A percentile compares a stretch with the other conserved stretches of the same genome.
Evolutionary conservation across 305 asterid genomes (phyloP).

Genomic region (Fraxinus albicans): DNA sequence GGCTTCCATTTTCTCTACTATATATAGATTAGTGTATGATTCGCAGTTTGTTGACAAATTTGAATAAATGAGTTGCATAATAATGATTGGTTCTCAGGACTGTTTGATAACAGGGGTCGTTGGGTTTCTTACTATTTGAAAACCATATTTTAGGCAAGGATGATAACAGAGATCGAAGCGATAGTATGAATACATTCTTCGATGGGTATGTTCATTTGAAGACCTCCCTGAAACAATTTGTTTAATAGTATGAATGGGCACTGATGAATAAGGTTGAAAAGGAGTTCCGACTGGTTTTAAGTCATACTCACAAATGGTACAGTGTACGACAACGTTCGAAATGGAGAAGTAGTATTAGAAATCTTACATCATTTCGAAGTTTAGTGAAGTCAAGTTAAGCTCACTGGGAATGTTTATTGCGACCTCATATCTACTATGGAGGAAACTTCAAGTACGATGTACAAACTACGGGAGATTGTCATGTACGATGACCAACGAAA

Average conservation of each 20-base stretch:
- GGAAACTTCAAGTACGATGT: too few species aligned
- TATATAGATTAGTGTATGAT: background rate
- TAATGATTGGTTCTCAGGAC: background rate
- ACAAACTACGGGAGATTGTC: background rate
- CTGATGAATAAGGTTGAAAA: background rate
- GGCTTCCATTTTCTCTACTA: background rate
- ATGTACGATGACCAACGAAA: background rate
- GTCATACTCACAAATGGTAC: background rate
- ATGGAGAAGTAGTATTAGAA: background rate
- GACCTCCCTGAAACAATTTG: background rate
- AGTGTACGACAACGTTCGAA: too few species aligned
- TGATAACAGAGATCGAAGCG: background rate
- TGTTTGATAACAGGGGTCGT: background rate
- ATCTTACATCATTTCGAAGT: background rate
- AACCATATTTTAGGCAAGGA: background rate
- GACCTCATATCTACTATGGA: background rate
- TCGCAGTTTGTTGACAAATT: background rate
- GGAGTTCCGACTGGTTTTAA: background rate
- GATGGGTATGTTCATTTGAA: background rate
- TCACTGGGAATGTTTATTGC: background rate
- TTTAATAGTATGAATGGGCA: too few species aligned
- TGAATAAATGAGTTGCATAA: background rate
- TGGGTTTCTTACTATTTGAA: background rate
- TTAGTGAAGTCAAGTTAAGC: background rate
- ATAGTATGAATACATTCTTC: too few species aligned